Percentiles rank a stretch among this genome's conserved stretches.
Conservation (phyloP, 306 rosid genomes). For the Rosa chinensis region DNA sequence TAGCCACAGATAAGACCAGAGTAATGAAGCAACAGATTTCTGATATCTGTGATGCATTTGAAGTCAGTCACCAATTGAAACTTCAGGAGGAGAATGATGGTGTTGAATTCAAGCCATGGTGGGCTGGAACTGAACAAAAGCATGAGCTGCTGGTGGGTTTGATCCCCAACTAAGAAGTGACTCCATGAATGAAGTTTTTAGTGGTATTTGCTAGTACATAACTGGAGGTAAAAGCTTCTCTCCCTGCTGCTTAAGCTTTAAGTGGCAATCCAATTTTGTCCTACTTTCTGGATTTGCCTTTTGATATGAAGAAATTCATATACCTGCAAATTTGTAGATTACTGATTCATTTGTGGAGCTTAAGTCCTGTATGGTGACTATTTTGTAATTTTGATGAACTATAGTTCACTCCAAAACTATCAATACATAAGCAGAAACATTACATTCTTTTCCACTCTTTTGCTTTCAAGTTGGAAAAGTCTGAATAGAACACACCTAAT, state of each 20-base stretch:
- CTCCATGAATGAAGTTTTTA: slow-evolving; percentile 8
- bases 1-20: slow-evolving; percentile 20
- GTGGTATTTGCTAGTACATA: neutral
- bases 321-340: neutral
- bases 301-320: slow-evolving; percentile 2
- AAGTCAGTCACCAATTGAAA: slow-evolving; percentile 5
- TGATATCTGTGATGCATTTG: slow-evolving; percentile 17
- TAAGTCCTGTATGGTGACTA: no score
- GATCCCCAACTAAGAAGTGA: slow-evolving; percentile 27
- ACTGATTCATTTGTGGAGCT: slow-evolving; percentile 10
- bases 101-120: slow-evolving; percentile 35
- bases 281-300: neutral
- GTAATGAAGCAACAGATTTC: slow-evolving; percentile 26
- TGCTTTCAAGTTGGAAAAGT: neutral
- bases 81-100: slow-evolving; percentile 26
- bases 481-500: neutral
- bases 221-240: slow-evolving; percentile 19
- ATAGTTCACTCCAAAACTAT: neutral
- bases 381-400: neutral
- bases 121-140: slow-evolving; percentile 32
- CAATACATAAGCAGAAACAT: neutral
- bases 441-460: neutral
- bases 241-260: slow-evolving; percentile 6
- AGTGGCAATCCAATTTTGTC: slow-evolving; percentile 10
- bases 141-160: slow-evolving; percentile 32